Conservation (phyloP, 768 basidiomycete genomes). For the Auricularia sp. region DNA sequence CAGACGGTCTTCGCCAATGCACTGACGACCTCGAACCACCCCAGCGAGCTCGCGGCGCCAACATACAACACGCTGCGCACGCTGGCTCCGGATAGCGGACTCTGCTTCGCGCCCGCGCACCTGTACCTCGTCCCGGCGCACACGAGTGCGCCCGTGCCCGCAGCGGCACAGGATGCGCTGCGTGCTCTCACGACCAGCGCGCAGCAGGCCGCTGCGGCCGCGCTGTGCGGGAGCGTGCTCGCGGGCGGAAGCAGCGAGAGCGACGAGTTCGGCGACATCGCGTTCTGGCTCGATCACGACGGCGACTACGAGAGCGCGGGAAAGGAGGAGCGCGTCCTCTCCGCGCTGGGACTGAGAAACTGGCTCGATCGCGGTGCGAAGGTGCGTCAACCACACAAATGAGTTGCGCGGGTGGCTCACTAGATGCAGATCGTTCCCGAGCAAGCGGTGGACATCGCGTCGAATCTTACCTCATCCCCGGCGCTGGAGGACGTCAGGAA, state of each 20-base stretch:
- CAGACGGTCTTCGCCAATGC: neutral
- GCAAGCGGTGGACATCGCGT: neutral
- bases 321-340: slow-evolving; percentile 37
- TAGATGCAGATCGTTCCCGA: neutral
- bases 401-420: too few relatives aligned
- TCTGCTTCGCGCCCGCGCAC: neutral
- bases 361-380: neutral
- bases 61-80: neutral
- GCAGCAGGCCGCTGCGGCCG: slow-evolving; percentile 31
- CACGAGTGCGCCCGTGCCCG: neutral
- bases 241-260: slow-evolving; percentile 44
- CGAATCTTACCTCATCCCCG: neutral
- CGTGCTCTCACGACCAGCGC: slow-evolving; percentile 5
- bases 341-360: slow-evolving; percentile 33
- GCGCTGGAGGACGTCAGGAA: neutral
- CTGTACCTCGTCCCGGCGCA: neutral
- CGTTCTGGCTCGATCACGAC: slow-evolving; percentile 33
- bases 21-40: neutral
- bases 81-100: neutral
- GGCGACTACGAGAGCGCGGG: neutral
- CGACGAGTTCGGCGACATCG: slow-evolving; percentile 46
- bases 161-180: neutral
- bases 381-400: neutral
- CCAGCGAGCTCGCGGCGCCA: neutral
- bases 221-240: slow-evolving; percentile 41